Evolutionary conservation across 257 asterid species (phyloP), one percentile per base, ranked within the genome.

Genomic region (Solanum chmielewskii): DNA sequence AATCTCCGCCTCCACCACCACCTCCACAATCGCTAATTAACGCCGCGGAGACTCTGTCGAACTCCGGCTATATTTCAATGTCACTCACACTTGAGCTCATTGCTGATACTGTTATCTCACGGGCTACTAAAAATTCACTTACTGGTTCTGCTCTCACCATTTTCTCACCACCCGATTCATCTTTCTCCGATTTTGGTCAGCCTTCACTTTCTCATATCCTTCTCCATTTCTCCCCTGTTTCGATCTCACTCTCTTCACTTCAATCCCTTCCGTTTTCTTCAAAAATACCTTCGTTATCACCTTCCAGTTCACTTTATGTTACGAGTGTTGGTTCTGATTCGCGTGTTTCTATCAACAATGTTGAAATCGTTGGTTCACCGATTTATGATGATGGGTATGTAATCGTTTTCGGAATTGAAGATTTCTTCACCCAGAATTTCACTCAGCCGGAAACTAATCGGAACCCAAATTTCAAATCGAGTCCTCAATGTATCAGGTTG

Each of bases 131-230:
- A 84, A n/a, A 89, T 86, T 35, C 88, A 86, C 66, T 52, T 73
- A 82, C 89, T 49, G 37, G 82, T 14, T 27, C 88, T 35, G 20
- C 93, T 45, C 92, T 94, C 86, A 95, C 98, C 47, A 89, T 96
- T 31, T 96, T 96, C 92, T 87, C 97, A 6, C 99, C 98, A 44
- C 97, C 98, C 25, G 93, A 96, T 87, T 45, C 93, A 45, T 90
- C 95, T 86, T 96, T 96, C 83, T 14, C 47, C 71, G 9, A 87
- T 35, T 49, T 68, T 85, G 98, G 98, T 21, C 98, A 96, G 87
- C 99, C 98, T 1, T 89, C 99, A 0, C 94, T 93, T 83, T 68
- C 93, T 5, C 93, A 83, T 41, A 93, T 95, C 87, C 98, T 93
- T 74, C 96, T 93, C 74, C 99, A 96, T 80, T 90, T 96, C 74